Conservation (phyloP, 345 rosid genomes). For the Murraya koenigii region DNA sequence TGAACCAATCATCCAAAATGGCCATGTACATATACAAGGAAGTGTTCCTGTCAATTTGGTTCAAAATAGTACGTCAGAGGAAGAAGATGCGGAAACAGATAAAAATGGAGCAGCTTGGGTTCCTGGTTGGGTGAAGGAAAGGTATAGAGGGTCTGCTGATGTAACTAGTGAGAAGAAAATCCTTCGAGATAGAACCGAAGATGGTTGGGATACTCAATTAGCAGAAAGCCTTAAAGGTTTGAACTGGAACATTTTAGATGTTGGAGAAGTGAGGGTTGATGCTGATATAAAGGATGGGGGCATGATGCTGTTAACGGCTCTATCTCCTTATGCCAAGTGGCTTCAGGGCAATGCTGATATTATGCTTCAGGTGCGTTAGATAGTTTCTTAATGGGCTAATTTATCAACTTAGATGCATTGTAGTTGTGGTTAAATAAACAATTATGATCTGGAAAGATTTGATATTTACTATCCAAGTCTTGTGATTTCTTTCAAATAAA, state of each 20-base stretch:
- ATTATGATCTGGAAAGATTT: background rate
- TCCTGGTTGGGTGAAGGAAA: slow-evolving; percentile 79
- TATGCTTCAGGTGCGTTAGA: slow-evolving; percentile 68
- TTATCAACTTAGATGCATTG: background rate
- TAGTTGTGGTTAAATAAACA: background rate
- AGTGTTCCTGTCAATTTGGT: slow-evolving; percentile 84
- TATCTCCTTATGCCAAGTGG: slow-evolving; percentile 91
- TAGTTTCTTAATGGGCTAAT: background rate
- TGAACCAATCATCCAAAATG: slow-evolving; percentile 83
- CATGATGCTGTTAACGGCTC: slow-evolving; percentile 90
- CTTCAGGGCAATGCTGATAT: slow-evolving; percentile 93
- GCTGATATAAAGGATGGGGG: slow-evolving; percentile 98
- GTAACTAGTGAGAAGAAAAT: slow-evolving; percentile 54
- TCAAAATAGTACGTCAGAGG: slow-evolving; percentile 55
- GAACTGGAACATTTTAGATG: slow-evolving; percentile 88
- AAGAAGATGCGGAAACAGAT: slow-evolving; percentile 61
- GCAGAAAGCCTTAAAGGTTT: slow-evolving; percentile 88
- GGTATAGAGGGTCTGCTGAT: slow-evolving; percentile 46
- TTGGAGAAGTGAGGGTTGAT: slow-evolving; percentile 90
- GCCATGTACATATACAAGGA: slow-evolving; percentile 97
- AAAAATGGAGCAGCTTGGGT: slow-evolving; percentile 48
- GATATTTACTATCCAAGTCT: background rate
- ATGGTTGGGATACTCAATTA: slow-evolving; percentile 79
- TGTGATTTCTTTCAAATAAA: slow-evolving; percentile 23
- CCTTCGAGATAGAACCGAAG: slow-evolving; percentile 76